These are phyloP conservation scores for Populus trichocarpa DNA, from an alignment of 441 rosid genomes.

Conservation along the genomic window DNA sequence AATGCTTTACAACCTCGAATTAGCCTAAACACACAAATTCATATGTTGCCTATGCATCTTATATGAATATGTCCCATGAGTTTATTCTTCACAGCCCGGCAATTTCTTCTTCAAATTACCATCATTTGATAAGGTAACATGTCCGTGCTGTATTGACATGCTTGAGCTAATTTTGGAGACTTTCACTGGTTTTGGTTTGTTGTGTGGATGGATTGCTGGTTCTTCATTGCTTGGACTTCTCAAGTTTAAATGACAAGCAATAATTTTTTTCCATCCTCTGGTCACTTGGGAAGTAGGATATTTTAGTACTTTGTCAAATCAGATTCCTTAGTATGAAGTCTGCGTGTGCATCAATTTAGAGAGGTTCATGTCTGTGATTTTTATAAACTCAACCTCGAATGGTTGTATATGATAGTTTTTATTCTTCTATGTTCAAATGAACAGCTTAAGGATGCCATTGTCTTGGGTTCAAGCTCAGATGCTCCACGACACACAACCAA, in stretches of 20 bases:
- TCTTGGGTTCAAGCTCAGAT: conserved; percentile 26
- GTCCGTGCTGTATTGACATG: neutral
- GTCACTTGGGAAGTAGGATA: neutral
- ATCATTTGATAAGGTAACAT: neutral
- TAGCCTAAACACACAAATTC: neutral
- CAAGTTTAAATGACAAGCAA: neutral
- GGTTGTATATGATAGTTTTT: neutral
- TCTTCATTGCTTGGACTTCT: neutral
- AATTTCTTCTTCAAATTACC: neutral
- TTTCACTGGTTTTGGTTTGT: neutral
- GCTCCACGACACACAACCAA: conserved; percentile 17
- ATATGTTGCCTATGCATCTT: neutral
- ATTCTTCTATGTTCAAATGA: conserved; percentile 27
- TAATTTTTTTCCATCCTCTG: neutral
- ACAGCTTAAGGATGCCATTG: conserved; percentile 26
- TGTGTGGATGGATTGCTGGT: neutral
- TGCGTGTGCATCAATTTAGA: neutral
- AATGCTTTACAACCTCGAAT: neutral
- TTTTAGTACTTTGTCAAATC: neutral
- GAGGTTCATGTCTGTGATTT: neutral
- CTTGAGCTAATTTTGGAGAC: neutral
- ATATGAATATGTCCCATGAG: neutral
- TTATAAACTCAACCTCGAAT: neutral
- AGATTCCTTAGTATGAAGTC: neutral
- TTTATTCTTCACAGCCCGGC: neutral